Evolutionary conservation across 2,329 filamentous ascomycete species (phyloP), one percentile per base, ranked within the genome.

Genomic region (Diaporthe caulivora): DNA sequence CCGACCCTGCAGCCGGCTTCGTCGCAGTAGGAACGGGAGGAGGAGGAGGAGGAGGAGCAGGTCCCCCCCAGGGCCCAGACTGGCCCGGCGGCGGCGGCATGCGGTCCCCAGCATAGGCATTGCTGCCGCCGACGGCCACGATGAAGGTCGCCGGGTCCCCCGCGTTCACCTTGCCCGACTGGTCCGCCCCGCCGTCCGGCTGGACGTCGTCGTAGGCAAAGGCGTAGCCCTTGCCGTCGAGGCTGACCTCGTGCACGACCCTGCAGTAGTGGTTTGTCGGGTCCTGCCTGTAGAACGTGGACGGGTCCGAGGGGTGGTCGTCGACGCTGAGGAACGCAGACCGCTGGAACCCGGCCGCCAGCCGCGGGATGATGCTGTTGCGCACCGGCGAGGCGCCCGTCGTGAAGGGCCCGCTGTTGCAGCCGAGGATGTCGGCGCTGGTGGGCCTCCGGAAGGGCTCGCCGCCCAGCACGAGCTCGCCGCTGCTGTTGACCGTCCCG

Each of bases 401-500:
- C 10, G 85, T 83, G 76, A 93, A 92, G 0, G 91, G 90, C 0
- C 91, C 91, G 2, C 87, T 90, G 76, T 88, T 91, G 82, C 91
- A 93, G 47, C 87, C 88, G 78, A 94, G 90, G 75, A 94, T 92
- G 80, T 94, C 92, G 17, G 83, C 83, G 1, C 89, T 89, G 1
- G 83, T 86, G 0, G 92, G 92, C 73, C 87, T 85, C 1, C 79
- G 73, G 79, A 94, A 94, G 1, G 54, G 44, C 76, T 86, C 84
- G 13, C 76, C 76, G 47, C 79, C 83, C 31, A 85, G 76, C 2
- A 83, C 82, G 4, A 86, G 77, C 72, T 80, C 80, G n/a, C 83
- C 82, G 11, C 81, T 82, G 70, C 79, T 78, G 76, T 82, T 78
- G 40, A 91, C 86, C n/a, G 80, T 80, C 29, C 89, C 91, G 0